Evolutionary conservation across 768 basidiomycete species (phyloP).

Genomic region (Cystofilobasidium ferigula): DNA sequence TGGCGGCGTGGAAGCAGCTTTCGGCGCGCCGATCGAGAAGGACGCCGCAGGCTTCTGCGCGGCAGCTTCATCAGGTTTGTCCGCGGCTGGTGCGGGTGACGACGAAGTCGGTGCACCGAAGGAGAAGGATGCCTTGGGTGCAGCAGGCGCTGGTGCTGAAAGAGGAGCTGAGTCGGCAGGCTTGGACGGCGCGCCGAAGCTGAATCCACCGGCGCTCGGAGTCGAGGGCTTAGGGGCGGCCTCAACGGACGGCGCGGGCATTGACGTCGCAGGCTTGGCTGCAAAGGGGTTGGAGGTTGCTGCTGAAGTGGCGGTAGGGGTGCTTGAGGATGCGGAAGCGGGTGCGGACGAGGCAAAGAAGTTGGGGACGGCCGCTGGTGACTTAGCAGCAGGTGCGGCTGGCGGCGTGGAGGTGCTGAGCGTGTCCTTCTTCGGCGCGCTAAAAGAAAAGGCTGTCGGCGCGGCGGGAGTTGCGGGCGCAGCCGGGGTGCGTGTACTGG

Average conservation of each 20-base stretch:
- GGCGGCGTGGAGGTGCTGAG: too few species aligned
- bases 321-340: too few species aligned
- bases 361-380: too few species aligned
- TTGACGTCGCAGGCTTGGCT: neutral
- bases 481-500: too few species aligned
- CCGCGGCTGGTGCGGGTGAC: neutral
- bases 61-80: too few species aligned
- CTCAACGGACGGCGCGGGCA: neutral
- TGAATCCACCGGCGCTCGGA: slow-evolving; percentile 2
- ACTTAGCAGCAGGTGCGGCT: too few species aligned
- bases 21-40: neutral
- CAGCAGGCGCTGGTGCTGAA: neutral
- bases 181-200: slow-evolving; percentile 7
- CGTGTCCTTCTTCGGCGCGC: too few species aligned
- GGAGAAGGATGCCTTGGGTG: neutral
- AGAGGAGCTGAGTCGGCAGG: neutral
- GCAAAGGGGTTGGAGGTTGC: slow-evolving; percentile 9
- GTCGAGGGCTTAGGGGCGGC: neutral
- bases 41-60: too few species aligned
- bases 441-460: too few species aligned
- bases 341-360: neutral
- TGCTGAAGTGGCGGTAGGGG: too few species aligned
- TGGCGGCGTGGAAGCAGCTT: too few species aligned
- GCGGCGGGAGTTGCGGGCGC: too few species aligned
- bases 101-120: neutral